Base-by-base conservation (phyloP, 1,284 basidiomycete genomes). In the Sanghuangporus weigelae region DNA sequence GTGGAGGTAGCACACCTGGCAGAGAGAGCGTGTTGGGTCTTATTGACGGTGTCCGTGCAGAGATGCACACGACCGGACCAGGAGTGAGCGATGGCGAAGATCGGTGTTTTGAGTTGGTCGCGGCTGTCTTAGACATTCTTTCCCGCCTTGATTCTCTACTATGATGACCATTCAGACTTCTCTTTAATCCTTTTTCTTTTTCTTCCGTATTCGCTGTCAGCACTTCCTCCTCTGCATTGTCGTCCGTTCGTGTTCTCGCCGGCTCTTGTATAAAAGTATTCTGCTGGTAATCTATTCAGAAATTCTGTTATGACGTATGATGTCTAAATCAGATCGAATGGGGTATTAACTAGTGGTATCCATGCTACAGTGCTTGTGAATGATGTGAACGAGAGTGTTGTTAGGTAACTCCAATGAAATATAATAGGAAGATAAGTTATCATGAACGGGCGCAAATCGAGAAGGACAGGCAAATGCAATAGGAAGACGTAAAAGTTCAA, bases 101-200 rank as follows among this genome's bases (percentile, higher is more conserved):
- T 74, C 75, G 90, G 57, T 87, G 88, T 61, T 91, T 96, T 67
- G 95, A 98, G 79, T 82, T 96, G 60, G 80, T 97, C 16, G 92
- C 93, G 3, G 94, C 92, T 0, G 94, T 96, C 50, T 77, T 97
- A 67, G 93, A 96, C 78, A 94, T 96, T 57, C 84, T 96, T 68
- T 89, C 89, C 63, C 89, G 92, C 72, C 82, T 96, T 74, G 93
- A 96, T 78, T 93, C 91, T 67, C 75, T 95, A 72, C 75, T 89
- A 70, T 84, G 73, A 70, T 84, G 73, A 80, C 44, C 35, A 36
- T 44, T 44, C 7, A 8, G 7, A 46, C 16, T 57, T 38, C 8
- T 59, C 8, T 31, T 49, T 49, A 12, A 23, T 36, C 46, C 46
- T 49, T 49, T 38, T n/a, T 38, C 26, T 38, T 38, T 12, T 19